A percentile compares a stretch with the other conserved stretches of the same genome.
Evolutionary conservation across 805 yeast genomes (phyloP).

Genomic region (Metschnikowia similis): DNA sequence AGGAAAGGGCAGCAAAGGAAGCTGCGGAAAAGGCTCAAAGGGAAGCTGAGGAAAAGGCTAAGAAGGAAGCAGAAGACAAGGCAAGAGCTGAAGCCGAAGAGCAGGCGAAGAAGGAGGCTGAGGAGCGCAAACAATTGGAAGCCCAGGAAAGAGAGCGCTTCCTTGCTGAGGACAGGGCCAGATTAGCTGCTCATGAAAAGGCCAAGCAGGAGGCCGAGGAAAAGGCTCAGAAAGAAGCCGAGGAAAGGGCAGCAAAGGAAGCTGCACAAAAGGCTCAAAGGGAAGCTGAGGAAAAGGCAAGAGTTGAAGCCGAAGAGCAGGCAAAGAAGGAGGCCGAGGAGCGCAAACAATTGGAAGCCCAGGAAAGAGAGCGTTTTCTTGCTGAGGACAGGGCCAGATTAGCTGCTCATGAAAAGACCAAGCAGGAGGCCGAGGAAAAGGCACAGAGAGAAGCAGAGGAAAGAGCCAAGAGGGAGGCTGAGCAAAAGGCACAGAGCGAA

Average conservation of each 20-base stretch:
- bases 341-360: no score
- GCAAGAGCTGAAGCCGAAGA: neutral
- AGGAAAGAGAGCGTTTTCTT: no score
- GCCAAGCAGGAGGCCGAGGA: conserved; percentile 5
- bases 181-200: conserved; percentile 22
- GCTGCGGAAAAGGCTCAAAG: neutral
- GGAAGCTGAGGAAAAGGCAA: no score
- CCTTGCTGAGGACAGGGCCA: conserved; percentile 9
- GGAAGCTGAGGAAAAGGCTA: conserved; percentile 7
- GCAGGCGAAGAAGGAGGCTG: conserved; percentile 19
- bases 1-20: conserved; percentile 17
- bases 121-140: conserved; percentile 20
- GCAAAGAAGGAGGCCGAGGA: no score
- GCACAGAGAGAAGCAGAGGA: conserved; percentile 17
- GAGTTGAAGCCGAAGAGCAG: no score
- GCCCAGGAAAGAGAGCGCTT: conserved; percentile 12
- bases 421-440: conserved; percentile 19
- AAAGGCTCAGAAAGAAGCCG: neutral
- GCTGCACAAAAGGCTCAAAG: no score
- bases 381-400: no score
- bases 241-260: no score
- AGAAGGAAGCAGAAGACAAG: neutral
- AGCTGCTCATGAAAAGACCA: no score
- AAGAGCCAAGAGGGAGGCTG: conserved; percentile 9
- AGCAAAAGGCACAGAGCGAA: neutral